A percentile compares a stretch with the other conserved stretches of the same genome.
Conservation (phyloP, 1,139 yeast species). For the Spathaspora jeffriesii region DNA sequence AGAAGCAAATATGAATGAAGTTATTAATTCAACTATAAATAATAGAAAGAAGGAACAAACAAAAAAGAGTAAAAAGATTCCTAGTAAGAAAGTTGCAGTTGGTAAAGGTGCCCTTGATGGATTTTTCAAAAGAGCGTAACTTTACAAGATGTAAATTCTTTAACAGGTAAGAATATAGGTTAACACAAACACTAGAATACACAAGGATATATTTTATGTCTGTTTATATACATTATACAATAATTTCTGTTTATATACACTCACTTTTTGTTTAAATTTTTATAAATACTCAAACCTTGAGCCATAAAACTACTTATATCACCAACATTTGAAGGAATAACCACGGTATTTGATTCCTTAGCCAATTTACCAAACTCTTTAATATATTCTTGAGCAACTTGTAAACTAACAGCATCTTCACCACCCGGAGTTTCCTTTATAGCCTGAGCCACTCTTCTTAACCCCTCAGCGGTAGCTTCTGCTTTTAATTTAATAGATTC, state of each 20-base stretch:
- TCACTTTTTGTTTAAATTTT: conserved; percentile 41
- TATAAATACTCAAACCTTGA: conserved; percentile 72
- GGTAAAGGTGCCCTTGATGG: conserved; percentile 67
- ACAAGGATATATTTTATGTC: no score
- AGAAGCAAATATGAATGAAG: conserved; percentile 29
- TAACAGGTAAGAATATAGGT: no score
- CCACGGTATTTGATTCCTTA: conserved; percentile 76
- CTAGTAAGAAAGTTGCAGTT: conserved; percentile 41
- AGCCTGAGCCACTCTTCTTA: conserved; percentile 64
- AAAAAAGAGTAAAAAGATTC: conserved; percentile 20
- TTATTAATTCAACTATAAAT: conserved; percentile 17
- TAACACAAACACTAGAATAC: no score
- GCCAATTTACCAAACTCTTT: conserved; percentile 83
- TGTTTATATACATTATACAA: no score
- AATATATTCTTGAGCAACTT: conserved; percentile 82
- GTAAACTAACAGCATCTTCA: conserved; percentile 71
- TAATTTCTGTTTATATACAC: no score
- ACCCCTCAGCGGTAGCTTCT: conserved; percentile 76
- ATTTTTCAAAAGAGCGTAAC: conserved; percentile 47
- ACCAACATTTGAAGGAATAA: conserved; percentile 75
- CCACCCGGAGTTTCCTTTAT: conserved; percentile 72
- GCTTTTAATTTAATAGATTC: conserved; percentile 68
- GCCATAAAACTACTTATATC: conserved; percentile 78
- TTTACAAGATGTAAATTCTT: no score
- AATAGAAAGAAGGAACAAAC: conserved; percentile 16